Evolutionary conservation across 257 asterid species (phyloP).

Genomic region (Fraxinus quadrangulata): DNA sequence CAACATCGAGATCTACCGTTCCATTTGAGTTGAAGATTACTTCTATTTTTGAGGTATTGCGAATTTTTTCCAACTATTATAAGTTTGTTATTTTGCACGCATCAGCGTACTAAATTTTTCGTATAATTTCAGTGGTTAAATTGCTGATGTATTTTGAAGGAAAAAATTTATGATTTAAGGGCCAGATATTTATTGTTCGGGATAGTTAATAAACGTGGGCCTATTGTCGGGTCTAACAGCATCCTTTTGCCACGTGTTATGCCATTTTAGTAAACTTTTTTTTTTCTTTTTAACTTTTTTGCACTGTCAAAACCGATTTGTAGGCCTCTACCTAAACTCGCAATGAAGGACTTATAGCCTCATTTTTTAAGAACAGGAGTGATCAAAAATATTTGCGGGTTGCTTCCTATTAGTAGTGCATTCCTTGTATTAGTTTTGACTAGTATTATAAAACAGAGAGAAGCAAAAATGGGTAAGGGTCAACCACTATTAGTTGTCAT

Average conservation of each 20-base stretch:
- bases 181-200: not conserved
- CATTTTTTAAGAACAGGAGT: not conserved
- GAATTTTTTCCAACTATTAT: not conserved
- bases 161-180: not conserved
- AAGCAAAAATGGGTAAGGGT: not conserved
- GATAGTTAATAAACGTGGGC: not conserved
- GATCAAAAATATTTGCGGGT: not conserved
- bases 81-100: not conserved
- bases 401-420: not conserved
- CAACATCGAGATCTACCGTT: not conserved
- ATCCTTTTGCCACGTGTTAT: not conserved
- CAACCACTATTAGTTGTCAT: not conserved
- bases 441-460: not conserved
- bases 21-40: conserved; percentile 15
- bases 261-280: not conserved
- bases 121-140: not conserved
- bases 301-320: not conserved
- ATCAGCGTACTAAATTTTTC: not conserved
- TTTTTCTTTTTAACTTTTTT: not conserved
- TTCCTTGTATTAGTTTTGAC: not conserved
- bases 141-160: not conserved
- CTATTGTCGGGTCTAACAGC: not conserved
- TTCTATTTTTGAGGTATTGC: conserved; percentile 12
- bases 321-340: not conserved
- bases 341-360: not conserved